Evolutionary conservation across 768 basidiomycete species (phyloP).

Genomic region (Amanita thiersii): DNA sequence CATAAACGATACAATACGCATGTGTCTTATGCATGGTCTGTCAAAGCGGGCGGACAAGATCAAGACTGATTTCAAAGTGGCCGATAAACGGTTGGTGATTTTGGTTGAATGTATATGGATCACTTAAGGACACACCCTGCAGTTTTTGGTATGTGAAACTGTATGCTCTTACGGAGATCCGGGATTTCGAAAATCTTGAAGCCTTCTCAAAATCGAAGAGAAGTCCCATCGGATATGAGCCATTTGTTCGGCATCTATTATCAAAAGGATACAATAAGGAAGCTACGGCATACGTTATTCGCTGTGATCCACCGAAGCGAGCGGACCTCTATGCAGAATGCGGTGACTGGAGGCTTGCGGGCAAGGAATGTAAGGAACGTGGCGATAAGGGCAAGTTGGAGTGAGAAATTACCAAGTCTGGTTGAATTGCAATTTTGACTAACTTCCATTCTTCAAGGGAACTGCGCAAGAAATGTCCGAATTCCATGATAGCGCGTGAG

Average conservation of each 20-base stretch:
- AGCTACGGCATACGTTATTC: conserved; percentile 68
- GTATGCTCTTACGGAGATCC: conserved; percentile 65
- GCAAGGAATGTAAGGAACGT: conserved; percentile 82
- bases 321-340: conserved; percentile 86
- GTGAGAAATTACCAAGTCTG: conserved; percentile 39
- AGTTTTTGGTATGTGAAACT: conserved; percentile 96
- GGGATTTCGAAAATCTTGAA: conserved; percentile 85
- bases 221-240: conserved; percentile 93
- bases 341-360: conserved; percentile 86
- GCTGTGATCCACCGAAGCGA: conserved; percentile 77
- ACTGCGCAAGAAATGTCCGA: conserved; percentile 67
- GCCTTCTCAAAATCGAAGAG: conserved; percentile 79
- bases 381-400: conserved; percentile 78
- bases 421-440: not conserved
- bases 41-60: conserved; percentile 85
- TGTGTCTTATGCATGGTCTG: conserved; percentile 71
- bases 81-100: conserved; percentile 76
- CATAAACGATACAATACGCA: conserved; percentile 79
- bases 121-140: not conserved
- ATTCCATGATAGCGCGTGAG: conserved; percentile 73
- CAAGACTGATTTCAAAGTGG: conserved; percentile 85
- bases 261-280: conserved; percentile 68
- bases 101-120: not conserved
- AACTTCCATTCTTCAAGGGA: conserved; percentile 36
- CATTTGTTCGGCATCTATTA: conserved; percentile 76